A percentile compares a stretch with the other conserved stretches of the same genome.
Conservation (phyloP, 73 alveolate genomes). For the Paramecium sexaurelia region DNA sequence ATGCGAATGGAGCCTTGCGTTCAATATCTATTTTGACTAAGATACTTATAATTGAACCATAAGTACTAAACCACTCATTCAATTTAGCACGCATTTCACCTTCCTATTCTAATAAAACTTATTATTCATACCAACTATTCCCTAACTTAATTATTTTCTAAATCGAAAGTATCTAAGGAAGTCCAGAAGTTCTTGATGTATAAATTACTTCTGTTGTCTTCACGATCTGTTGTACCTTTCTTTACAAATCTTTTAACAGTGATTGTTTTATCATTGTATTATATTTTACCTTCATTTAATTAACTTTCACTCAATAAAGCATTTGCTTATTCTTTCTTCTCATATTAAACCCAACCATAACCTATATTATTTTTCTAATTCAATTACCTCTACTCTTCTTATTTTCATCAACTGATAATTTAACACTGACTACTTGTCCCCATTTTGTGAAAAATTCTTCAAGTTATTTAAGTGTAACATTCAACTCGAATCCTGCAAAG, state of each 20-base stretch:
- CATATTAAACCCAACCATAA: slow-evolving; percentile 76
- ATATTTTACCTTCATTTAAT: slow-evolving; percentile 57
- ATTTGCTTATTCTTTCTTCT: slow-evolving; percentile 74
- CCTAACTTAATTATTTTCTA: slow-evolving; percentile 46
- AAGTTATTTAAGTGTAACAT: slow-evolving; percentile 65
- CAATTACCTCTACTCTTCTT: slow-evolving; percentile 71
- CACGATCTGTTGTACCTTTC: slow-evolving; percentile 67
- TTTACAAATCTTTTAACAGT: slow-evolving; percentile 55
- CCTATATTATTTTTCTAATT: background rate
- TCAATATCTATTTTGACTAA: slow-evolving; percentile 50
- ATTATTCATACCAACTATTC: background rate
- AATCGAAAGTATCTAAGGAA: slow-evolving; percentile 63
- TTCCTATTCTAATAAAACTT: background rate
- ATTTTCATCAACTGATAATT: slow-evolving; percentile 66
- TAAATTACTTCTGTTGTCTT: slow-evolving; percentile 70
- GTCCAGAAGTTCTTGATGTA: slow-evolving; percentile 71
- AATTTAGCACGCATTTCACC: slow-evolving; percentile 12
- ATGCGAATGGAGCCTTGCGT: slow-evolving; percentile 53
- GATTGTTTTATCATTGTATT: slow-evolving; percentile 61
- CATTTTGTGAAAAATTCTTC: slow-evolving; percentile 68
- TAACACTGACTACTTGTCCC: slow-evolving; percentile 71
- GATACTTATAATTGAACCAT: slow-evolving; percentile 21
- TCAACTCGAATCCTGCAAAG: slow-evolving; percentile 72
- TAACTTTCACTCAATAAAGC: slow-evolving; percentile 61
- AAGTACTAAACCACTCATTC: slow-evolving; percentile 32